These are phyloP conservation scores for Cordyceps militaris DNA, from an alignment of 2,329 filamentous ascomycete species.

Conservation along the genomic window DNA sequence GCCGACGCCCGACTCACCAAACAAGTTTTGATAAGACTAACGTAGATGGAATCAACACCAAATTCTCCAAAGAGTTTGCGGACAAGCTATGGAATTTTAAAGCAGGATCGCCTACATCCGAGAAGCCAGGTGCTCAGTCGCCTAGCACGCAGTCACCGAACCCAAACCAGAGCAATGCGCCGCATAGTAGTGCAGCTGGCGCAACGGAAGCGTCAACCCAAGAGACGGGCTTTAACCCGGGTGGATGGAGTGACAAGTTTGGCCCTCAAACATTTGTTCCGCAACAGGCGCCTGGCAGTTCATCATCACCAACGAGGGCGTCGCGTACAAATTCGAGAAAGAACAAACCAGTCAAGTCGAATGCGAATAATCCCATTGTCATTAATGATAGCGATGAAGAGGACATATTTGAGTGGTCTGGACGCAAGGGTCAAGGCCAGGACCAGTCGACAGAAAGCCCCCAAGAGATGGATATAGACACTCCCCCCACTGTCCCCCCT, in stretches of 20 bases:
- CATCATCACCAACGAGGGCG: conserved; percentile 39
- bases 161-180: background rate
- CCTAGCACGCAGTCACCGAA: background rate
- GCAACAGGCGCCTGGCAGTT: conserved; percentile 29
- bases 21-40: conserved; percentile 42
- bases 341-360: conserved; percentile 49
- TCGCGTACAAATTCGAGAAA: conserved; percentile 47
- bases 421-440: conserved; percentile 26
- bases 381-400: conserved; percentile 42
- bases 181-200: background rate
- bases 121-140: conserved; percentile 24
- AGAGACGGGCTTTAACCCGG: conserved; percentile 39
- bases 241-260: conserved; percentile 49
- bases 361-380: conserved; percentile 38
- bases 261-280: conserved; percentile 49
- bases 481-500: conserved; percentile 32
- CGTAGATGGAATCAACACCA: conserved; percentile 55
- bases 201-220: background rate
- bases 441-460: conserved; percentile 36
- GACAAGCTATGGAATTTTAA: conserved; percentile 43
- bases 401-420: conserved; percentile 28
- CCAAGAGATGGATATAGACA: conserved; percentile 60
- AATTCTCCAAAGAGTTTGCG: conserved; percentile 46
- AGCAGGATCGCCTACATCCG: conserved; percentile 34
- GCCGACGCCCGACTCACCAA: conserved; percentile 26